Conservation (phyloP, 1,284 basidiomycete species). For the Sporisorium exsertum region DNA sequence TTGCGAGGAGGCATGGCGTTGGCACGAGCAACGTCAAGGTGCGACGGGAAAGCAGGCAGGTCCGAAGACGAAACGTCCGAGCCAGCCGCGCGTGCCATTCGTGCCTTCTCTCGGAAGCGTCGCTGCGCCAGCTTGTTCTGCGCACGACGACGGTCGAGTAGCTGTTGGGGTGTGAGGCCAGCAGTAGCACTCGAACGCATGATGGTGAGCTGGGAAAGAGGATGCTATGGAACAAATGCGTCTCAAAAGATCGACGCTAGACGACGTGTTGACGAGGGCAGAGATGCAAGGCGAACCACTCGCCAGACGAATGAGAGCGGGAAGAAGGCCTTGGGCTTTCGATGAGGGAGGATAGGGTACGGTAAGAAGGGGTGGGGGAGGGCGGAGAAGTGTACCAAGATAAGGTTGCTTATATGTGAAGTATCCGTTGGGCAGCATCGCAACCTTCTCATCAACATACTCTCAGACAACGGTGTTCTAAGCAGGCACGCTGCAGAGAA, state of each 20-base stretch:
- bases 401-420: not conserved
- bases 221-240: not conserved
- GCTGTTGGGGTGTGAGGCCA: conserved; percentile 44
- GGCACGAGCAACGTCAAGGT: conserved; percentile 21
- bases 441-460: not conserved
- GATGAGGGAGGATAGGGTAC: not conserved
- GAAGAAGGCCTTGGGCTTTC: not conserved
- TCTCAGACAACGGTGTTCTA: not conserved
- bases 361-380: not conserved
- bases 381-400: not conserved
- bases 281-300: not conserved
- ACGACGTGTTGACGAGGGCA: not conserved
- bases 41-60: conserved; percentile 8
- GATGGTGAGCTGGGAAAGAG: not conserved
- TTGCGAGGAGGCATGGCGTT: not conserved
- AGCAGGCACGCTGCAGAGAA: not conserved
- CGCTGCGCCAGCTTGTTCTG: conserved; percentile 55
- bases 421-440: not conserved
- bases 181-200: conserved; percentile 47
- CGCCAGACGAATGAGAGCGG: not conserved
- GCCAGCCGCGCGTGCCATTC: conserved; percentile 22
- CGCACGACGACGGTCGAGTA: conserved; percentile 49
- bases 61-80: conserved; percentile 12
- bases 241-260: not conserved
- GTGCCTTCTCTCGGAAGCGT: conserved; percentile 45